Percentiles rank a stretch among this genome's conserved stretches.
Conservation (phyloP, 176 grass and related monocot genomes). For the Thalia dealbata region DNA sequence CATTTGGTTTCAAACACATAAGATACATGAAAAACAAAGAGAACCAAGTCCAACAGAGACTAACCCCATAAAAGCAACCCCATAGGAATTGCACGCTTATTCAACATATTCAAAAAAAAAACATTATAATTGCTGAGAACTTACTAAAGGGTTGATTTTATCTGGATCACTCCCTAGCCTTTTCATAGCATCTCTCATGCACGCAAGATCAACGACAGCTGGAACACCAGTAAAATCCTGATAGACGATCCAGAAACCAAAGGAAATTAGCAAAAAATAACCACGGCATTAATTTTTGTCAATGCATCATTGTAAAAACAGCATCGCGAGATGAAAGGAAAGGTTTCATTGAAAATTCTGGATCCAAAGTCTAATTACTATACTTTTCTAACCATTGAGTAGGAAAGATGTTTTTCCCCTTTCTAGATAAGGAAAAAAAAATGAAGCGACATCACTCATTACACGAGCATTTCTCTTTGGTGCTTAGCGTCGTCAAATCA, state of each 20-base stretch:
- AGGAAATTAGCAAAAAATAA: conserved; percentile 4
- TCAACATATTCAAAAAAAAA: background rate
- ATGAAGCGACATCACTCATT: background rate
- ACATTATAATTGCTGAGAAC: conserved; percentile 18
- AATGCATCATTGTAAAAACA: background rate
- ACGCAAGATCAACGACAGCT: conserved; percentile 91
- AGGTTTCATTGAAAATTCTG: background rate
- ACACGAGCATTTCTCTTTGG: background rate
- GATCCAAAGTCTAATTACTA: background rate
- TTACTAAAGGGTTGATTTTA: conserved; percentile 95
- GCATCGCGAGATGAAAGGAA: background rate
- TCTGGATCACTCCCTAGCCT: conserved; percentile 69
- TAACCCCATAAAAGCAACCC: too few species aligned
- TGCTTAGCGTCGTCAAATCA: background rate
- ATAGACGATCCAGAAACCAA: conserved; percentile 9
- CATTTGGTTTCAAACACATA: background rate
- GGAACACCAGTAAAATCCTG: conserved; percentile 98
- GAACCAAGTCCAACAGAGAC: background rate
- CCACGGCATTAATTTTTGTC: too few species aligned
- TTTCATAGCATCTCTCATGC: conserved; percentile 96
- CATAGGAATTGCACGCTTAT: too few species aligned
- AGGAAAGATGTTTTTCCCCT: background rate
- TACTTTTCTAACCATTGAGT: background rate
- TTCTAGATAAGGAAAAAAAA: background rate
- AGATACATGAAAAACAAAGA: background rate